Conservation (phyloP, 805 yeast genomes). For the Starmerella tilneyi region DNA sequence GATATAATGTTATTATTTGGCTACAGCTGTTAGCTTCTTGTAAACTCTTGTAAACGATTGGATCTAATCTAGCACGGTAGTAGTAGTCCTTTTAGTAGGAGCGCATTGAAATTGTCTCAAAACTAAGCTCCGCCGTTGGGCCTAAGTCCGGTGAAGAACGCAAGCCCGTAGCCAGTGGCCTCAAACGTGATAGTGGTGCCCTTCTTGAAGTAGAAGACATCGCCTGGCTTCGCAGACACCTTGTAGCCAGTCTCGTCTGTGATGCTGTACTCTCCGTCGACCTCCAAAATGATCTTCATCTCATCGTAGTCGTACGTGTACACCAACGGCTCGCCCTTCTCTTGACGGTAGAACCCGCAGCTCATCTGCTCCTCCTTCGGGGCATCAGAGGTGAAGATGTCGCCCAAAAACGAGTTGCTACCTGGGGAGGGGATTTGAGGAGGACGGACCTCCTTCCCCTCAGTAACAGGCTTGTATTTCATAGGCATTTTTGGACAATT, state of each 20-base stretch:
- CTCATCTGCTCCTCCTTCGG: conserved; percentile 46
- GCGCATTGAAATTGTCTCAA: no score
- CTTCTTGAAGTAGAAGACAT: conserved; percentile 54
- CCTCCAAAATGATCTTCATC: conserved; percentile 46
- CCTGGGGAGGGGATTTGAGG: conserved; percentile 46
- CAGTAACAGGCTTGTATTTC: conserved; percentile 17
- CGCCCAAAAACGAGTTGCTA: conserved; percentile 56
- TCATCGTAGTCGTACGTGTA: conserved; percentile 59
- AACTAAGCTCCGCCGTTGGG: conserved; percentile 13
- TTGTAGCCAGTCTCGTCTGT: conserved; percentile 54
- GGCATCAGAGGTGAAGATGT: conserved; percentile 51
- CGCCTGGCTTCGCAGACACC: conserved; percentile 52
- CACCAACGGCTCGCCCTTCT: conserved; percentile 57
- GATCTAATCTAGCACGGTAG: no score
- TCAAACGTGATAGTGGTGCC: conserved; percentile 60
- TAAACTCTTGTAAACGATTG: no score
- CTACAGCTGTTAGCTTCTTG: no score
- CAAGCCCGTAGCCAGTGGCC: conserved; percentile 51
- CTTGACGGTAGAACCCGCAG: conserved; percentile 62
- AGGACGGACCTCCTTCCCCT: conserved; percentile 34
- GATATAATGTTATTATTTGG: no score
- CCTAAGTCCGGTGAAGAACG: conserved; percentile 49
- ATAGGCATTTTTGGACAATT: conserved; percentile 12
- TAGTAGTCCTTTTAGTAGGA: no score
- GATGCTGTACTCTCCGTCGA: conserved; percentile 56